Evolutionary conservation across 768 basidiomycete genomes (phyloP).

Genomic region (Tricholoma terreum): DNA sequence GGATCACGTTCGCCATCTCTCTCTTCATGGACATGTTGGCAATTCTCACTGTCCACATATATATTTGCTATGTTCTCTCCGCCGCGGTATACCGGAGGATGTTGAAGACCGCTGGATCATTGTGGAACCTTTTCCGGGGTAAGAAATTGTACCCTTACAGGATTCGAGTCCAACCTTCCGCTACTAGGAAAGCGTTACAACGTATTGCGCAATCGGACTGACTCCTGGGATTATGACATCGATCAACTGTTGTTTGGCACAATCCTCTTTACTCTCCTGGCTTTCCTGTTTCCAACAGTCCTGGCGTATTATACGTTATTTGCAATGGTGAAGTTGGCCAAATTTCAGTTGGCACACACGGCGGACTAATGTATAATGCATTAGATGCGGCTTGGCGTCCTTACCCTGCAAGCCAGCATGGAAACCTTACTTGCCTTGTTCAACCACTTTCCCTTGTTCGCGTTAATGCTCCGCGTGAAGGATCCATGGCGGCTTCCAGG

Average conservation of each 20-base stretch:
- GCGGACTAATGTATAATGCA: not conserved
- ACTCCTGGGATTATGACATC: constrained; percentile 86
- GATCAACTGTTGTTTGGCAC: constrained; percentile 97
- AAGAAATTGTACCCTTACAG: not conserved
- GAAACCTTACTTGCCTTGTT: constrained; percentile 72
- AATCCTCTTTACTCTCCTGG: constrained; percentile 76
- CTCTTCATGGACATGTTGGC: constrained; percentile 63
- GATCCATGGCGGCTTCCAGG: constrained; percentile 84
- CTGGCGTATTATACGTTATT: constrained; percentile 85
- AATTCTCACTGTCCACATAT: constrained; percentile 69
- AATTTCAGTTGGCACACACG: constrained; percentile 64
- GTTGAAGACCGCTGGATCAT: constrained; percentile 53
- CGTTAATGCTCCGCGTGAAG: constrained; percentile 77
- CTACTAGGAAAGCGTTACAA: constrained; percentile 82
- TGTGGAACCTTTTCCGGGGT: constrained; percentile 94
- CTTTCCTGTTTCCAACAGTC: constrained; percentile 83
- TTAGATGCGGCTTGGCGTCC: constrained; percentile 52
- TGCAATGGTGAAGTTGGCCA: constrained; percentile 49
- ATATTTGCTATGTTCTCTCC: constrained; percentile 64
- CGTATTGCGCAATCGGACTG: constrained; percentile 80
- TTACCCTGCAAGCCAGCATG: constrained; percentile 58
- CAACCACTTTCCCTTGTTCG: constrained; percentile 93
- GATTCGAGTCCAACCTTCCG: not conserved
- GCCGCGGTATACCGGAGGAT: constrained; percentile 59
- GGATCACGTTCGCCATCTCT: constrained; percentile 67